Base-by-base conservation (phyloP, 768 basidiomycete genomes). In the Boletus subparvulus region DNA sequence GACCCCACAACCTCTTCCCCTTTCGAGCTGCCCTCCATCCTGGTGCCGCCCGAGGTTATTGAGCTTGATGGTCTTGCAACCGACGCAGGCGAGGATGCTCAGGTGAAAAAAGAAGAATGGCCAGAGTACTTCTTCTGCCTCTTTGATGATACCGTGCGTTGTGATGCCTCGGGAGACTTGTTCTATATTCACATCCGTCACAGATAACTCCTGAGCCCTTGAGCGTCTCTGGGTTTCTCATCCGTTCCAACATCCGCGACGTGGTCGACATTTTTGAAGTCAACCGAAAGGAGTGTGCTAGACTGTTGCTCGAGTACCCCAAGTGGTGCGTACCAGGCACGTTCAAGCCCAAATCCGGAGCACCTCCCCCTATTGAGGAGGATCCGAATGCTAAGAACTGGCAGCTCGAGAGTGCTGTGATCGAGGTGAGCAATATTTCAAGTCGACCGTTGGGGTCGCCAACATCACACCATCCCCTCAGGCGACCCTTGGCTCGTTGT, bases 261-360 rank as follows among this genome's bases (percentile, higher is more conserved):
- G 81, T 87, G 19, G 73, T 97, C 41, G 84, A 92, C 55, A 88
- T 98, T 16, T 98, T 92, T 65, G 96, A 98, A 70, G 83, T 97
- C 48, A 98, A 99, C 71, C 84, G 97, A 52, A 97, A 96, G 70
- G 97, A 99, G 65, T 90, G 88, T 61, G 95, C 97, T 1, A 80
- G 90, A 4, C 75, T 98, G 9, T 77, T 98, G 7, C 80, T 97
- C 44, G 88, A 93, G 69, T 87, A 90, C 52, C 90, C 92, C 2
- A 88, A 86, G 65, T 97, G 94, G 90, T 83, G 86, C 53, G 67
- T 85, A 5, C 77, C 81, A 3, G 92, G 92, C 5, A 93, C 93
- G 0, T 98, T 98, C 80, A 92, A 88, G 64, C 83, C 87, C 8
- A 84, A 81, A 64, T 84, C 87, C 14, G 85, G 83, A 12, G 84